Evolutionary conservation across 345 rosid genomes (phyloP).

Genomic region (Gossypium rotundifolium): DNA sequence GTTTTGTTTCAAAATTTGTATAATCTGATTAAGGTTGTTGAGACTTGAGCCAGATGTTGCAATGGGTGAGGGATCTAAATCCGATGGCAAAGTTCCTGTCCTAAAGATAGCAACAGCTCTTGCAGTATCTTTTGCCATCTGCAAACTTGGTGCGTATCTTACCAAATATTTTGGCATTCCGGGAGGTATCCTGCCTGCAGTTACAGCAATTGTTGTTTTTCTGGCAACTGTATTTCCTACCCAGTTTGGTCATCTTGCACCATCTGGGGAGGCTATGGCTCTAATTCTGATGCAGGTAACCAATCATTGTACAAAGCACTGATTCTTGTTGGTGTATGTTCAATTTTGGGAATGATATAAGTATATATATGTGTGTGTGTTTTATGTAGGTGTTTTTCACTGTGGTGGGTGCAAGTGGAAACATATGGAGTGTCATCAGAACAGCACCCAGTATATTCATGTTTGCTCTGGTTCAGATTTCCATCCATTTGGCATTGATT

Average conservation of each 20-base stretch:
- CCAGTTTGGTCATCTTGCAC: constrained; percentile 68
- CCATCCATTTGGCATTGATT: constrained; percentile 64
- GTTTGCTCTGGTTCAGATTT: constrained; percentile 69
- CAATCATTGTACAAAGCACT: neutral
- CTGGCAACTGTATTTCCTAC: constrained; percentile 68
- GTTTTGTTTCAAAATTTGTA: neutral
- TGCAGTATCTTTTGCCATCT: constrained; percentile 73
- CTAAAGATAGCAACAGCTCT: constrained; percentile 54
- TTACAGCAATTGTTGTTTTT: constrained; percentile 67
- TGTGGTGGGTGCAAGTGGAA: constrained; percentile 82
- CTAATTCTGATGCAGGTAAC: constrained; percentile 82
- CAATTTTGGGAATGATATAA: neutral
- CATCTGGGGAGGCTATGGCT: constrained; percentile 88
- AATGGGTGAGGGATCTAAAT: constrained; percentile 27
- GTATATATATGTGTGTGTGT: neutral
- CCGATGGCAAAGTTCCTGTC: constrained; percentile 50
- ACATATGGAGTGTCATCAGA: constrained; percentile 67
- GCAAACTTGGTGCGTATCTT: constrained; percentile 55
- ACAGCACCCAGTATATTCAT: constrained; percentile 86
- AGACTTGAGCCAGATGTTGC: constrained; percentile 36
- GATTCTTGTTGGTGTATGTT: neutral
- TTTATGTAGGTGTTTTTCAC: constrained; percentile 68
- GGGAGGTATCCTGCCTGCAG: constrained; percentile 75
- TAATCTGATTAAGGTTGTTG: neutral
- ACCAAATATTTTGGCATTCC: constrained; percentile 50